Base-by-base conservation (phyloP, 2,329 filamentous ascomycete species). In the Corinectria fuckeliana region DNA sequence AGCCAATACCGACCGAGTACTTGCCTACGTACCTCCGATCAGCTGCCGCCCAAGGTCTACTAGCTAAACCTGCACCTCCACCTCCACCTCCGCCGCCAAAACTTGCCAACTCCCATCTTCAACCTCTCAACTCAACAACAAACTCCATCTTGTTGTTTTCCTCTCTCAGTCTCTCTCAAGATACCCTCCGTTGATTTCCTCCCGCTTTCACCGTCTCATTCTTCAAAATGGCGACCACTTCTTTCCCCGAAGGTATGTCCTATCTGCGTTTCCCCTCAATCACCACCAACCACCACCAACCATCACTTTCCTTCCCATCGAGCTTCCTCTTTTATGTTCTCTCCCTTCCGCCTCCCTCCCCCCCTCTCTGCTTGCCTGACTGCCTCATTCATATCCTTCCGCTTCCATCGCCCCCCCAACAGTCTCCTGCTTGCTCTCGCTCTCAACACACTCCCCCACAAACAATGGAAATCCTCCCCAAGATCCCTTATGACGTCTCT, bases 221-320 rank as follows among this genome's bases (percentile, higher is more conserved):
- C 28, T 55, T 16, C 39, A 62, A 53, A 45, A 71, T 71, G 69
- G 56, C 68, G 26, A 64, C 67, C 36, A 69, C 65, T 52, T 49
- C 66, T 56, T 64, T 64, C 54, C 77, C 77, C 55, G 77, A 79
- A 73, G 77, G 77, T 79, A 75, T 64, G 77, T 71, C 26, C 28
- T 30, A 39, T 44, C 23, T 36, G 30, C 39, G 42, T 23, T 42
- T 30, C 68, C 60, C 60, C 56, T 55, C 63, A n/a, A n/a, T n/a
- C n/a, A n/a, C n/a, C n/a, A n/a, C n/a, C n/a, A n/a, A n/a, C 45
- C 39, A 50, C 36, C 44, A 53, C 25, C 55, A 38, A 34, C 55
- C 45, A 26, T 8, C 13, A 11, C 26, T 25, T 32, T 16, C 28
- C 21, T 26, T 34, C 58, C 11, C 30, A 18, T 25, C 58, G 44